Conservation (phyloP, 768 basidiomycete species). For the Xerocomus brunneocitrinus region DNA sequence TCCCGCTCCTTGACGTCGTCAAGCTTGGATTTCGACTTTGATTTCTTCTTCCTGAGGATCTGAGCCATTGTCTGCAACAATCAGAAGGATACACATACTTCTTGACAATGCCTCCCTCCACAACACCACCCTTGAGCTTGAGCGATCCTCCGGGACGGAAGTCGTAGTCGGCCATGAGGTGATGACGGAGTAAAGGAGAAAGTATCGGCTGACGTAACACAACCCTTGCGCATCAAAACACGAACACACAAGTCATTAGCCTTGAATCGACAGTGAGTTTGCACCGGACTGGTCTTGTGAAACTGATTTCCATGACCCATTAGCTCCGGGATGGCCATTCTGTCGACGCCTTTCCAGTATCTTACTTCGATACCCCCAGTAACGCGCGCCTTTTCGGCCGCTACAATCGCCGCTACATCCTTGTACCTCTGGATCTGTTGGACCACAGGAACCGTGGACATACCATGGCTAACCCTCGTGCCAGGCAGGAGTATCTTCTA, state of each 20-base stretch:
- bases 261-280: background rate
- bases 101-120: slow-evolving; percentile 76
- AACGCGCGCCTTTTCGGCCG: slow-evolving; percentile 66
- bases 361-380: slow-evolving; percentile 72
- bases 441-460: slow-evolving; percentile 39
- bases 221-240: slow-evolving; percentile 17
- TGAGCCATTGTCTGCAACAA: slow-evolving; percentile 3
- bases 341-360: slow-evolving; percentile 67
- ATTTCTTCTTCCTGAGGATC: slow-evolving; percentile 71
- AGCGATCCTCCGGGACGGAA: slow-evolving; percentile 83
- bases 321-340: slow-evolving; percentile 56
- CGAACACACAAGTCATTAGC: slow-evolving; percentile 18
- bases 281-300: background rate
- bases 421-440: slow-evolving; percentile 64
- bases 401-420: slow-evolving; percentile 54
- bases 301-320: slow-evolving; percentile 12
- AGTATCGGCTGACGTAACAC: slow-evolving; percentile 29
- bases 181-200: slow-evolving; percentile 15
- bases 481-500: slow-evolving; percentile 79
- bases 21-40: slow-evolving; percentile 61
- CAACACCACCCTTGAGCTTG: slow-evolving; percentile 81
- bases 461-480: slow-evolving; percentile 71
- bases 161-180: slow-evolving; percentile 75
- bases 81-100: slow-evolving; percentile 49
- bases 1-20: slow-evolving; percentile 44